phyloP scores from a whole-genome alignment of 2,329 filamentous ascomycete species.

The Penicillium rolfsii region DNA sequence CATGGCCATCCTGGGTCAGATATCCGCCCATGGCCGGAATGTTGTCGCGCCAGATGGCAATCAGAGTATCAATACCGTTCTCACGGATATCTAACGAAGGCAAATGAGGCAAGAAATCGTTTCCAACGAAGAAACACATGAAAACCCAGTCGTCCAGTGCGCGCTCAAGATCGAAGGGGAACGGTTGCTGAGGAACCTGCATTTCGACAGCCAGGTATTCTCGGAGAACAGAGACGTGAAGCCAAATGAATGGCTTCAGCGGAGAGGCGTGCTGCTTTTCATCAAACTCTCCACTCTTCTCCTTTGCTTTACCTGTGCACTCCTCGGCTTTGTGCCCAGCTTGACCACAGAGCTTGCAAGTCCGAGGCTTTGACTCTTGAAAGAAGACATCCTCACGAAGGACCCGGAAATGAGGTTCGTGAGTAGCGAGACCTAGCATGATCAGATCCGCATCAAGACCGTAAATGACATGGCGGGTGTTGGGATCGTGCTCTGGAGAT shows the following conservation, averaged over 20 bases:
- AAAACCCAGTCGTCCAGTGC: constrained; percentile 98
- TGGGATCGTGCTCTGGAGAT: constrained; percentile 89
- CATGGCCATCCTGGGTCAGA: constrained; percentile 90
- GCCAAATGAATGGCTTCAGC: constrained; percentile 96
- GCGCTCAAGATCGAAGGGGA: constrained; percentile 89
- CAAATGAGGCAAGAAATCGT: constrained; percentile 95
- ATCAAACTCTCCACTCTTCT: constrained; percentile 77
- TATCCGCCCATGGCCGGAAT: constrained; percentile 91
- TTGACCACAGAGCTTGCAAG: constrained; percentile 88
- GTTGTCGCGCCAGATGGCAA: constrained; percentile 96
- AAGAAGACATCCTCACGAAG: constrained; percentile 96
- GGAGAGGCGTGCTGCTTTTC: constrained; percentile 73
- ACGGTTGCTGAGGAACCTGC: constrained; percentile 77
- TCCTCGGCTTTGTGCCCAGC: constrained; percentile 86
- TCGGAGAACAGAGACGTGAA: constrained; percentile 86
- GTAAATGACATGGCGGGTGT: constrained; percentile 97
- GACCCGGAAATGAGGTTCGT: constrained; percentile 96
- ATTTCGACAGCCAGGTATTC: constrained; percentile 94
- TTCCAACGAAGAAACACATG: constrained; percentile 98
- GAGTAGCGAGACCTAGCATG: constrained; percentile 95
- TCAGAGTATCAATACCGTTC: constrained; percentile 93
- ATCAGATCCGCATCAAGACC: constrained; percentile 97
- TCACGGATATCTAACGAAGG: constrained; percentile 97
- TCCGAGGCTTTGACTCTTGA: constrained; percentile 79
- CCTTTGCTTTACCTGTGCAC: constrained; percentile 77